Base-by-base conservation (phyloP, 139 green algal genomes). In the Chlamydomonas sp. region DNA sequence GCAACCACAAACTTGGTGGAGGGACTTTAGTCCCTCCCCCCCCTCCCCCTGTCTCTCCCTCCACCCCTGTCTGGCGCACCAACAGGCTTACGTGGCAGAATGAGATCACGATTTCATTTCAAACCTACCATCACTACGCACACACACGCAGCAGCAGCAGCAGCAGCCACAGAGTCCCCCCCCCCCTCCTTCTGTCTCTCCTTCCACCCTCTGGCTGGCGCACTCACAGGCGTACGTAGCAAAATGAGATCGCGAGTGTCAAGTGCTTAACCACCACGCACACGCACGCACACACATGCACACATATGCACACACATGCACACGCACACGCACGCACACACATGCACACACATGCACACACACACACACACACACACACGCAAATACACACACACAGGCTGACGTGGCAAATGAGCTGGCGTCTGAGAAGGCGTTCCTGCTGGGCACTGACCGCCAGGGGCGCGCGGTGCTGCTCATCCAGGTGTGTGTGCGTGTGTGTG, bases 361-460 rank as follows among this genome's bases (percentile, higher is more conserved):
- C 43, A 26, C 43, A 26, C 43, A 54, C 13, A 54, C 43, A 13
- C 13, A 13, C 43, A 13, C 16, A 16, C 16, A 16, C 43, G 43
- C 43, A 54, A 26, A 36, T 30, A 6, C 54, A 36, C 26, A 20
- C 24, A n/a, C 59, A 38, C 62, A 82, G 64, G 28, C 59, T 5
- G 35, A 58, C 3, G 68, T 83, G 26, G 35, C 49, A 6, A 78
- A 79, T n/a, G 72, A 79, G 68, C 67, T 83, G 43, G 69, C 61
- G 2, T 59, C 34, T 4, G 72, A 76, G 30, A 79, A 79, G 67
- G 67, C 72, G 26, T 76, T 70, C 50, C 31, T 83, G 30, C 72
- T 77, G 8, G 76, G 76, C 30, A 4, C 20, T 2, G 76, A 83
- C 67, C 33, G 28, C 20, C 30, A 58, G 22, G 72, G 76, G 10